A percentile compares a stretch with the other conserved stretches of the same genome.
These are phyloP conservation scores for Fragilaria radians DNA, from an alignment of 108 stramenopile species.

Conservation along the genomic window DNA sequence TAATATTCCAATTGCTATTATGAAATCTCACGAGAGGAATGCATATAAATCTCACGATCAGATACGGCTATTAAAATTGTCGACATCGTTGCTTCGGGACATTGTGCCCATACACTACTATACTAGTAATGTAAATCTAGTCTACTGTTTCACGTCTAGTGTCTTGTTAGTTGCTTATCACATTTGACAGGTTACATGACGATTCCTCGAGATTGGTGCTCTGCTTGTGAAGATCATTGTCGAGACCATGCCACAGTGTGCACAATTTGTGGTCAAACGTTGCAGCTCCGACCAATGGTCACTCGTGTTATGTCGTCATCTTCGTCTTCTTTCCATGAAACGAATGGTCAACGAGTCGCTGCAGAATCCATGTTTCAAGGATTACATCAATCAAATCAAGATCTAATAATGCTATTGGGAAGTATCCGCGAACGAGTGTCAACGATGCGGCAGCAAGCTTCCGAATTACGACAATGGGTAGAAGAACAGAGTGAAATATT, in stretches of 20 bases:
- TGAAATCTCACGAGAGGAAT: no score
- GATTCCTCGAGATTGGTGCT: constrained; percentile 21
- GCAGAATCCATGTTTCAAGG: neutral
- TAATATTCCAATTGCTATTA: no score
- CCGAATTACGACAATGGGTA: neutral
- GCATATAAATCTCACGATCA: no score
- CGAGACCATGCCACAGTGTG: constrained; percentile 40
- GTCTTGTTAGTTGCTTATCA: no score
- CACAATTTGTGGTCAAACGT: constrained; percentile 37
- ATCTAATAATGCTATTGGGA: neutral
- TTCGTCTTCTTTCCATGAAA: neutral
- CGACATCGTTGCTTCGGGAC: no score
- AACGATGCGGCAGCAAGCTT: neutral
- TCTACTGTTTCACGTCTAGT: no score
- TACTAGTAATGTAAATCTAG: no score
- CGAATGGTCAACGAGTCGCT: neutral
- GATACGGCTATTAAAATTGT: no score
- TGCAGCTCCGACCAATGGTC: constrained; percentile 10
- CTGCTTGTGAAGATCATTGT: constrained; percentile 36
- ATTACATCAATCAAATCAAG: neutral
- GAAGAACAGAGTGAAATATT: constrained; percentile 9
- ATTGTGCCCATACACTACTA: no score
- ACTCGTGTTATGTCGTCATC: neutral
- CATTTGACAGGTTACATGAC: no score
- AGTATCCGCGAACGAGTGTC: neutral